Percentiles rank a stretch among this genome's conserved stretches.
These are phyloP conservation scores for Solanum arcanum DNA, from an alignment of 257 asterid genomes.

Conservation along the genomic window DNA sequence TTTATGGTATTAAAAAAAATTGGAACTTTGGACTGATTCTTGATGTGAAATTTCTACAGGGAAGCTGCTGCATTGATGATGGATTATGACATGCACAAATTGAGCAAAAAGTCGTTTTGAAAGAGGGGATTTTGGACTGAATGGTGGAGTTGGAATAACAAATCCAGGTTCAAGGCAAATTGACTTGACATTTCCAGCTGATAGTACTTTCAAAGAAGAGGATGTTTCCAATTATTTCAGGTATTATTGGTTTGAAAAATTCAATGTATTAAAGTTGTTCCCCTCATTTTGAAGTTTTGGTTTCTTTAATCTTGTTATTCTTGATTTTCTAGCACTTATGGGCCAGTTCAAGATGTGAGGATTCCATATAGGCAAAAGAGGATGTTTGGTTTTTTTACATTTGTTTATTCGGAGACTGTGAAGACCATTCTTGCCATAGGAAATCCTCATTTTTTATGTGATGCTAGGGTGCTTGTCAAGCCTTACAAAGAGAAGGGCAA, in stretches of 20 bases:
- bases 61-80: too few relatives aligned
- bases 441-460: conserved; percentile 65
- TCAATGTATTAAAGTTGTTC: neutral
- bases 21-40: too few relatives aligned
- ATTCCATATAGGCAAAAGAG: conserved; percentile 70
- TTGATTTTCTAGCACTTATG: conserved; percentile 29
- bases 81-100: too few relatives aligned
- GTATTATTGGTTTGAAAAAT: neutral
- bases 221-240: conserved; percentile 60
- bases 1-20: too few relatives aligned
- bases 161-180: too few relatives aligned
- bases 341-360: conserved; percentile 71
- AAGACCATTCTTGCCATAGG: conserved; percentile 67
- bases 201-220: too few relatives aligned
- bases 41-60: too few relatives aligned
- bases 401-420: conserved; percentile 55
- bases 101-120: too few relatives aligned
- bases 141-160: too few relatives aligned
- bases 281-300: neutral
- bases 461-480: conserved; percentile 61
- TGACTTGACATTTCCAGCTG: too few relatives aligned
- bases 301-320: neutral
- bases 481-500: conserved; percentile 69
- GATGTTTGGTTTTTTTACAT: conserved; percentile 67
- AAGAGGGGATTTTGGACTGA: too few relatives aligned